These are phyloP conservation scores for Trichoderma pleuroti DNA, from an alignment of 2,329 filamentous ascomycete genomes.

Conservation along the genomic window DNA sequence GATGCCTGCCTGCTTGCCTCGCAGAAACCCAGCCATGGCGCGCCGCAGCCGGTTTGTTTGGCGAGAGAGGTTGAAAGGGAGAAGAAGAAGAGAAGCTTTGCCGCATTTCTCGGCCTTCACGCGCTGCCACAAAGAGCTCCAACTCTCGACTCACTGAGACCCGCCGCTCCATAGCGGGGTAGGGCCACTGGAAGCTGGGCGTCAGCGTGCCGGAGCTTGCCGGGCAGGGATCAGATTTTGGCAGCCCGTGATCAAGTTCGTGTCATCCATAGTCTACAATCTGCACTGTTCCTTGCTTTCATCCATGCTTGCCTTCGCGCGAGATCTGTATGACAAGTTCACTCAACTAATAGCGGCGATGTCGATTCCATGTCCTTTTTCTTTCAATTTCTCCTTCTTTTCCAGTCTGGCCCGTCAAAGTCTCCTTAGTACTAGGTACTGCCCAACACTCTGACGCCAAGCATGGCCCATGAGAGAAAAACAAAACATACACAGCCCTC, in stretches of 20 bases:
- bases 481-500: neutral
- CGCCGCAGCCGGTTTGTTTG: neutral
- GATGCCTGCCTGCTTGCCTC: conserved; percentile 90
- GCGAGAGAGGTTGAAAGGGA: neutral
- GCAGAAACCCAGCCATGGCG: conserved; percentile 78
- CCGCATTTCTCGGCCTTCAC: neutral
- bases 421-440: neutral
- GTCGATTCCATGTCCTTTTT: neutral
- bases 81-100: too few species aligned
- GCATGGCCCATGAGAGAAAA: neutral
- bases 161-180: neutral
- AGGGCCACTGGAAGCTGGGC: neutral
- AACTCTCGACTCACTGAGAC: neutral
- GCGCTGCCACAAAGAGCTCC: neutral
- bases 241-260: neutral
- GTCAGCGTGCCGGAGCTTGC: neutral
- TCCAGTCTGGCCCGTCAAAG: neutral
- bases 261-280: neutral
- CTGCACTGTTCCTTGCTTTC: neutral
- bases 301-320: neutral
- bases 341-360: neutral
- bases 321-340: neutral
- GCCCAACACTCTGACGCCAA: neutral
- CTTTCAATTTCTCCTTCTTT: neutral
- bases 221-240: neutral